Evolutionary conservation across 2,329 filamentous ascomycete genomes (phyloP).

Genomic region (Orbilia quercus): DNA sequence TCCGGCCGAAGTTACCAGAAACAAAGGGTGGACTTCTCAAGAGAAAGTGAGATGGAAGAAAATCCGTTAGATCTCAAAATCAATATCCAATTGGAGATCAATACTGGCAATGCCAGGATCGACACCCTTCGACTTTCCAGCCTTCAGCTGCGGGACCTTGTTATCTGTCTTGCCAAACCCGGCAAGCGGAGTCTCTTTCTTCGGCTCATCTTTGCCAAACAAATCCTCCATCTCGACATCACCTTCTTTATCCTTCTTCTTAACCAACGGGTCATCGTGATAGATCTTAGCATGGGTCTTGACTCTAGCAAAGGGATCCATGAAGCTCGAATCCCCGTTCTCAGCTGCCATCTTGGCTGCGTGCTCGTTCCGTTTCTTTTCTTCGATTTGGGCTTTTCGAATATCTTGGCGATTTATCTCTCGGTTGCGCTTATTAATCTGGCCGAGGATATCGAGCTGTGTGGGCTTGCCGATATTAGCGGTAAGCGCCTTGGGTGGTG

Average conservation of each 20-base stretch:
- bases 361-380: slow-evolving; percentile 74
- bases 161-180: slow-evolving; percentile 67
- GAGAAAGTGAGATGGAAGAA: not conserved
- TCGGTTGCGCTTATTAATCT: slow-evolving; percentile 85
- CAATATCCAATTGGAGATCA: slow-evolving; percentile 52
- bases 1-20: too few relatives aligned
- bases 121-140: slow-evolving; percentile 67
- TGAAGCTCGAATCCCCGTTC: slow-evolving; percentile 68
- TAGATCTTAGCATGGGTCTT: slow-evolving; percentile 76
- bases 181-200: slow-evolving; percentile 61
- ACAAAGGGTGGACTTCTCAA: too few relatives aligned
- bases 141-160: slow-evolving; percentile 64
- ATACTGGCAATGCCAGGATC: slow-evolving; percentile 67
- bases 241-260: slow-evolving; percentile 61
- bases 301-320: slow-evolving; percentile 70
- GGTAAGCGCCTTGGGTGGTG: slow-evolving; percentile 65
- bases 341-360: slow-evolving; percentile 74
- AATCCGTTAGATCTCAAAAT: slow-evolving; percentile 24
- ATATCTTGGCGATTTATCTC: slow-evolving; percentile 86
- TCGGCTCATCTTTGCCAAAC: slow-evolving; percentile 65
- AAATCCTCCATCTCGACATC: slow-evolving; percentile 65
- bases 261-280: slow-evolving; percentile 66
- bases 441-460: slow-evolving; percentile 82
- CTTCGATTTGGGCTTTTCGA: slow-evolving; percentile 87
- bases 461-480: slow-evolving; percentile 66